These are phyloP conservation scores for Adansonia rubrostipa DNA, from an alignment of 441 rosid species.

Conservation along the genomic window DNA sequence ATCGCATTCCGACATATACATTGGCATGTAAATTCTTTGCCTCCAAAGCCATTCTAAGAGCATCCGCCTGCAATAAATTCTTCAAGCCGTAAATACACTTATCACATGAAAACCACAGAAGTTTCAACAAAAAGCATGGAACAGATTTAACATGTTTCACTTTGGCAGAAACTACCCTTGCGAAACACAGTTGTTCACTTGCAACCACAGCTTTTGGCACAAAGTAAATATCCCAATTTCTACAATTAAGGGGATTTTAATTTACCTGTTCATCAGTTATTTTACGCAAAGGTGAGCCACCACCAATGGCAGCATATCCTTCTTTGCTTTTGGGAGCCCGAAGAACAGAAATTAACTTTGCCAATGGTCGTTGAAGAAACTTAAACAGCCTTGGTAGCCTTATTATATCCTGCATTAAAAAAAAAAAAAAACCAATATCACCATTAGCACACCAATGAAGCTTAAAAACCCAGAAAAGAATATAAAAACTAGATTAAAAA, in stretches of 20 bases:
- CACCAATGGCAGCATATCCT: conserved; percentile 98
- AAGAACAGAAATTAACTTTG: conserved; percentile 73
- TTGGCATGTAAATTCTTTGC: conserved; percentile 60
- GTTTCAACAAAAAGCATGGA: background rate
- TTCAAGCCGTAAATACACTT: conserved; percentile 4
- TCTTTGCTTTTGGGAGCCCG: conserved; percentile 94
- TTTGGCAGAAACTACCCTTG: background rate
- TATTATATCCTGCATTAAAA: conserved; percentile 69
- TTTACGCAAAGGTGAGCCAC: conserved; percentile 90
- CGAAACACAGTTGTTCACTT: background rate
- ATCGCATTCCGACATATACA: conserved; percentile 89
- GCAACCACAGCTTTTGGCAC: background rate
- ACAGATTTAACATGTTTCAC: background rate
- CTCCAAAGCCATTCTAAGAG: conserved; percentile 65
- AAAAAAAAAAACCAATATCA: background rate
- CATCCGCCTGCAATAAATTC: conserved; percentile 62
- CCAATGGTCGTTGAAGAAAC: conserved; percentile 83
- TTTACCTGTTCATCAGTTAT: conserved; percentile 89
- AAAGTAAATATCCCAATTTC: background rate
- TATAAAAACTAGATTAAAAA: background rate
- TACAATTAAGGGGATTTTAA: background rate
- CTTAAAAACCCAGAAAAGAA: background rate
- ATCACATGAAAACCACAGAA: background rate
- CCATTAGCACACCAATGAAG: background rate
- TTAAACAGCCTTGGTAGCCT: conserved; percentile 80